Conservation (phyloP, 371 early-diverging fungal species). For the Mycotypha africana region DNA sequence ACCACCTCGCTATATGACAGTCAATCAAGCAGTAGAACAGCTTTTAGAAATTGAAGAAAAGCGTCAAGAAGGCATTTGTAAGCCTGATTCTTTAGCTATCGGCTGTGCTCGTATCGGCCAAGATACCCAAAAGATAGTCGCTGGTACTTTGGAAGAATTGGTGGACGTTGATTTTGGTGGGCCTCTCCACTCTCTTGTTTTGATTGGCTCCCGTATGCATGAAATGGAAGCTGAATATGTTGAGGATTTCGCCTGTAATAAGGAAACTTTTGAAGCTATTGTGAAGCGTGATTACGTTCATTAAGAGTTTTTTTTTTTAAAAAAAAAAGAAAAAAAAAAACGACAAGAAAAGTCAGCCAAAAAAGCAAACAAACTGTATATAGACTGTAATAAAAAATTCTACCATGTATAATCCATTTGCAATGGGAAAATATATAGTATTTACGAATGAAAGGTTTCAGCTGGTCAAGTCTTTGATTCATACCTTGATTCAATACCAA, state of each 20-base stretch:
- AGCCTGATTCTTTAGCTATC: conserved; percentile 80
- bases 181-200: conserved; percentile 96
- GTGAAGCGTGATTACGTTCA: conserved; percentile 56
- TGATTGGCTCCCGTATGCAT: conserved; percentile 89
- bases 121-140: conserved; percentile 73
- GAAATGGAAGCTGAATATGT: conserved; percentile 91
- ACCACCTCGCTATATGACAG: conserved; percentile 98
- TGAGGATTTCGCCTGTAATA: conserved; percentile 68
- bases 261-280: conserved; percentile 63
- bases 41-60: conserved; percentile 88
- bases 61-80: conserved; percentile 68
- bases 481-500: too few relatives aligned
- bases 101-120: conserved; percentile 95
- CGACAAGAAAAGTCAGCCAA: too few relatives aligned
- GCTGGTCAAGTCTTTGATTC: too few relatives aligned
- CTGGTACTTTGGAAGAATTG: conserved; percentile 87
- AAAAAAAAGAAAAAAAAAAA: too few relatives aligned
- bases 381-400: too few relatives aligned
- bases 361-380: too few relatives aligned
- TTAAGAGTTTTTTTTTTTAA: too few relatives aligned
- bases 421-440: too few relatives aligned
- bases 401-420: too few relatives aligned
- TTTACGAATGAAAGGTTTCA: too few relatives aligned
- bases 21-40: conserved; percentile 91
- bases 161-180: conserved; percentile 86